phyloP scores from a whole-genome alignment of 345 rosid species.

The Corchorus olitorius region DNA sequence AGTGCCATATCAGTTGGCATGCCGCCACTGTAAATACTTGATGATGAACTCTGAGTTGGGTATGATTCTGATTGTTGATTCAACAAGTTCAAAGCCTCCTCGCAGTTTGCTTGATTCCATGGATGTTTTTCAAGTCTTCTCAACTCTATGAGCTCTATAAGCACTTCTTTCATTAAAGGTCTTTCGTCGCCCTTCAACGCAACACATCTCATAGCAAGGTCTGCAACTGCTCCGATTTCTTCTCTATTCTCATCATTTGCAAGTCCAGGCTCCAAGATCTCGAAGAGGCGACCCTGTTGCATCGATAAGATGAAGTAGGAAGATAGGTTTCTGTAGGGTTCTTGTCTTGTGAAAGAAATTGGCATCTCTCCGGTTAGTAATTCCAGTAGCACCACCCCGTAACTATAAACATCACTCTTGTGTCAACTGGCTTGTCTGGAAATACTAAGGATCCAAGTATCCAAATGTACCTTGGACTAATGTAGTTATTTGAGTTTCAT shows the following conservation, averaged over 20 bases:
- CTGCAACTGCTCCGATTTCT: not conserved
- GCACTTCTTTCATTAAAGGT: conserved; percentile 3
- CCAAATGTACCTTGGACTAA: conserved; percentile 22
- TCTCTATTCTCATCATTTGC: not conserved
- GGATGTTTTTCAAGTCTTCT: not conserved
- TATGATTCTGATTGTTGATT: not conserved
- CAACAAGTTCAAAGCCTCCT: not conserved
- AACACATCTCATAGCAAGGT: not conserved
- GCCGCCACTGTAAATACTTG: too few relatives aligned
- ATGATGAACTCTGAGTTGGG: too few relatives aligned
- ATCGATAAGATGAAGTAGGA: not conserved
- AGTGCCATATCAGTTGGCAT: not conserved
- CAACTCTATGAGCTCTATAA: not conserved
- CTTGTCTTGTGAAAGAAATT: not conserved
- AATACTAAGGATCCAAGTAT: conserved; percentile 29
- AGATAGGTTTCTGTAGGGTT: not conserved
- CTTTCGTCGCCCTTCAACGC: not conserved
- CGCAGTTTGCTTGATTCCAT: not conserved
- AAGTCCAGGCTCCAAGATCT: not conserved
- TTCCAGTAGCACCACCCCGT: conserved; percentile 1
- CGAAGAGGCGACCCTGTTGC: not conserved
- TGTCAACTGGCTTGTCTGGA: conserved; percentile 24
- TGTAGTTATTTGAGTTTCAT: conserved; percentile 25
- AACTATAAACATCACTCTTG: conserved; percentile 10
- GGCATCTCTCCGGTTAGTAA: conserved; percentile 9